Conservation (phyloP, 1,139 yeast genomes). For the Blastobotrys buckinghamii region DNA sequence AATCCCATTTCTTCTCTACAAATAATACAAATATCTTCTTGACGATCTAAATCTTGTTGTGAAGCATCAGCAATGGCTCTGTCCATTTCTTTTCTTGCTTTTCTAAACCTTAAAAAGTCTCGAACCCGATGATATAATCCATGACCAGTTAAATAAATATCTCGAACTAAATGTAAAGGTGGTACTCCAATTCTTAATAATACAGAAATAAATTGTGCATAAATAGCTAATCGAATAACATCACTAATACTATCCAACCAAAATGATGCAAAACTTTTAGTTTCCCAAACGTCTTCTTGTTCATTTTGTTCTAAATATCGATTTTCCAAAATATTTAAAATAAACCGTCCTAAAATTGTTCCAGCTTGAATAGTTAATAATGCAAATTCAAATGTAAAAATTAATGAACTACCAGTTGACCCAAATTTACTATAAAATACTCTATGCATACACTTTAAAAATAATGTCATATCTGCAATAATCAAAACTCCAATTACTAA, state of each 20-base stretch:
- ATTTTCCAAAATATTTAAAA: constrained; percentile 55
- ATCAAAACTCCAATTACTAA: constrained; percentile 41
- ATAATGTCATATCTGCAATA: constrained; percentile 46
- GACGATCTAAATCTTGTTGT: constrained; percentile 54
- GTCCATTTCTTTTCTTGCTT: constrained; percentile 62
- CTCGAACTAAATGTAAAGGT: constrained; percentile 65
- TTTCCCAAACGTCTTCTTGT: constrained; percentile 68
- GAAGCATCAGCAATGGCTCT: constrained; percentile 48
- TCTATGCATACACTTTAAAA: constrained; percentile 29
- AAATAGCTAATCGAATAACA: constrained; percentile 36
- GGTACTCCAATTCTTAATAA: constrained; percentile 44
- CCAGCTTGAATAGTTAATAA: constrained; percentile 54
- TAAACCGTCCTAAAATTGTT: constrained; percentile 44
- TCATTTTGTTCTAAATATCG: constrained; percentile 41
- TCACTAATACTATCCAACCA: constrained; percentile 49
- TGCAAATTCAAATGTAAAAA: constrained; percentile 77
- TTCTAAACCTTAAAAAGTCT: constrained; percentile 50
- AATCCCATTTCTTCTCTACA: constrained; percentile 75
- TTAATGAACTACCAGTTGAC: constrained; percentile 35
- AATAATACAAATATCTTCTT: constrained; percentile 66
- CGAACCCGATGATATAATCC: constrained; percentile 45
- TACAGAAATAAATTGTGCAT: constrained; percentile 47
- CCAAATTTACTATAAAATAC: background rate
- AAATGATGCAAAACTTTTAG: constrained; percentile 56
- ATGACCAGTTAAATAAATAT: constrained; percentile 51